These are phyloP conservation scores for Cutaneotrichosporon arboriforme DNA, from an alignment of 1,284 basidiomycete species.

Conservation along the genomic window DNA sequence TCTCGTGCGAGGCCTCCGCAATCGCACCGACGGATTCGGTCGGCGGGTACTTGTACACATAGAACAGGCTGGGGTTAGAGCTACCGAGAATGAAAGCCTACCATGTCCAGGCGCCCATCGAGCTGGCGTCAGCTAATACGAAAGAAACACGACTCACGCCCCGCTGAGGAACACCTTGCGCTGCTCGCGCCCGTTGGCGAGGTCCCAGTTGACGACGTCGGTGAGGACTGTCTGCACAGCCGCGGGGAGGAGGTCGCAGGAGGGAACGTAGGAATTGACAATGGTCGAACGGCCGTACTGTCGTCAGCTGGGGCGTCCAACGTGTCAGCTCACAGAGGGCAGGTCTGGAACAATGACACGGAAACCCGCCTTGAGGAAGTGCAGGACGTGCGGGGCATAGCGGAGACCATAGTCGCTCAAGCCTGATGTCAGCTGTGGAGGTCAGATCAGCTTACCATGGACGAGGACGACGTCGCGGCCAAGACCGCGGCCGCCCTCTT, in stretches of 20 bases:
- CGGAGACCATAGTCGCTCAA: constrained; percentile 48
- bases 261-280: constrained; percentile 50
- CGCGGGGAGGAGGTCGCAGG: constrained; percentile 46
- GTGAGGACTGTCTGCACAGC: constrained; percentile 50
- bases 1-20: constrained; percentile 2
- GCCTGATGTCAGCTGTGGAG: constrained; percentile 25
- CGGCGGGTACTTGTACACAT: constrained; percentile 43
- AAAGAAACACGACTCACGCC: constrained; percentile 30
- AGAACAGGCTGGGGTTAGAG: constrained; percentile 30
- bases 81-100: constrained; percentile 1
- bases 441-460: constrained; percentile 38
- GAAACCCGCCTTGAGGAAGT: constrained; percentile 51
- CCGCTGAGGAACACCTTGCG: constrained; percentile 49
- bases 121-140: constrained; percentile 17
- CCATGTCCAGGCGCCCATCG: constrained; percentile 34
- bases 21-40: constrained; percentile 21
- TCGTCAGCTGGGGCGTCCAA: constrained; percentile 5
- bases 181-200: constrained; percentile 32
- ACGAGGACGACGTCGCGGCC: constrained; percentile 44
- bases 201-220: constrained; percentile 45
- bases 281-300: constrained; percentile 49
- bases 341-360: constrained; percentile 52
- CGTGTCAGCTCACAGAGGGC: constrained; percentile 42
- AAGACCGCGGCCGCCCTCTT: constrained; percentile 35
- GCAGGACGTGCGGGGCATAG: constrained; percentile 48